Conservation (phyloP, 257 asterid species). For the Thymus quinquecostatus region DNA sequence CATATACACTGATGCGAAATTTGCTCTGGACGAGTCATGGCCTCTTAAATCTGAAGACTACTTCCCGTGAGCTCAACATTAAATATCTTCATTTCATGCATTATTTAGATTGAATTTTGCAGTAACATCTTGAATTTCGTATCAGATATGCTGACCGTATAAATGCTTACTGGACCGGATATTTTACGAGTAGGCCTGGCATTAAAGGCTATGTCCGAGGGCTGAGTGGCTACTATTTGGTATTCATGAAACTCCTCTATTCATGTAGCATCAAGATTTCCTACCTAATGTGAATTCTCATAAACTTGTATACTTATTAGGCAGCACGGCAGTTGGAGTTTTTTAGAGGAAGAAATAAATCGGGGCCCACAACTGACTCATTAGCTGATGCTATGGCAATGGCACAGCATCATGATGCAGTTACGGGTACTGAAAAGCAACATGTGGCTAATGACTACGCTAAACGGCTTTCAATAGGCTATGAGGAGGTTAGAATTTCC, state of each 20-base stretch:
- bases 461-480: constrained; percentile 88
- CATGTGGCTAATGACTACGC: constrained; percentile 97
- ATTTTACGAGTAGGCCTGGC: constrained; percentile 92
- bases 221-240: constrained; percentile 94
- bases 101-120: constrained; percentile 9
- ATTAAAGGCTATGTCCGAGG: constrained; percentile 80
- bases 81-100: background rate
- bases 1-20: constrained; percentile 84
- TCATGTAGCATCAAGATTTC: background rate
- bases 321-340: constrained; percentile 93
- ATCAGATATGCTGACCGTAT: constrained; percentile 89
- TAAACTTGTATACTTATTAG: constrained; percentile 42
- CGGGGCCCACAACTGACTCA: constrained; percentile 73
- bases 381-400: constrained; percentile 85
- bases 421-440: constrained; percentile 88
- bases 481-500: constrained; percentile 66
- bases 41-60: constrained; percentile 90
- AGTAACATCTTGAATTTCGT: constrained; percentile 27
- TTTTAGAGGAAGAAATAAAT: constrained; percentile 68
- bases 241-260: background rate
- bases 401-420: constrained; percentile 98
- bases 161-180: constrained; percentile 97
- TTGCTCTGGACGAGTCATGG: constrained; percentile 82
- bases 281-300: constrained; percentile 33
- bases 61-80: constrained; percentile 78